phyloP scores from a whole-genome alignment of 2,329 filamentous ascomycete species.

The Nigrograna mackinnonii region DNA sequence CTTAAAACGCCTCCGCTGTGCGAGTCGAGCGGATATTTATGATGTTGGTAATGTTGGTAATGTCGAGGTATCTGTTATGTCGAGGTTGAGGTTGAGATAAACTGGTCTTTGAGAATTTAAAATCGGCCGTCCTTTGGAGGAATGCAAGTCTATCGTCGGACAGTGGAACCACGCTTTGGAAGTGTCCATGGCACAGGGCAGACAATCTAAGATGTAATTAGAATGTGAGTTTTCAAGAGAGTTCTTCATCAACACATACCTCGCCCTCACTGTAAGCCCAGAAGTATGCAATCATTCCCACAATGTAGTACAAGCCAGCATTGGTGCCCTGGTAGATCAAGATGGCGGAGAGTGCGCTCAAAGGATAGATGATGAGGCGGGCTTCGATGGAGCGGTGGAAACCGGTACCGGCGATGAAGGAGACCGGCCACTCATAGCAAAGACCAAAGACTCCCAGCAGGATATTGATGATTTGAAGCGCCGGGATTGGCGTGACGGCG shows the following conservation, averaged over 20 bases:
- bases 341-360: conserved; percentile 73
- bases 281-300: conserved; percentile 87
- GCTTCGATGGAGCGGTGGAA: conserved; percentile 88
- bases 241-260: conserved; percentile 58
- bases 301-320: conserved; percentile 85
- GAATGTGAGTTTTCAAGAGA: conserved; percentile 5
- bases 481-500: conserved; percentile 83
- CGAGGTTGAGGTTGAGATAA: not conserved
- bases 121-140: not conserved
- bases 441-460: conserved; percentile 77
- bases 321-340: conserved; percentile 94
- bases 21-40: conserved; percentile 2
- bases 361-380: conserved; percentile 78
- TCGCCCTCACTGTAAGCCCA: conserved; percentile 98
- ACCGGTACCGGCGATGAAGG: conserved; percentile 71
- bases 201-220: conserved; percentile 42
- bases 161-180: conserved; percentile 46
- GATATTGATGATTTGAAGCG: conserved; percentile 88
- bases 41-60: not conserved
- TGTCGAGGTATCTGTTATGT: not conserved
- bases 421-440: conserved; percentile 88
- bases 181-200: conserved; percentile 55
- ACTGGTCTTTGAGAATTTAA: not conserved
- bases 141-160: conserved; percentile 8
- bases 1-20: conserved; percentile 7